A percentile compares a stretch with the other conserved stretches of the same genome.
These are phyloP conservation scores for Pythium insidiosum DNA, from an alignment of 352 stramenopile species.

Conservation along the genomic window DNA sequence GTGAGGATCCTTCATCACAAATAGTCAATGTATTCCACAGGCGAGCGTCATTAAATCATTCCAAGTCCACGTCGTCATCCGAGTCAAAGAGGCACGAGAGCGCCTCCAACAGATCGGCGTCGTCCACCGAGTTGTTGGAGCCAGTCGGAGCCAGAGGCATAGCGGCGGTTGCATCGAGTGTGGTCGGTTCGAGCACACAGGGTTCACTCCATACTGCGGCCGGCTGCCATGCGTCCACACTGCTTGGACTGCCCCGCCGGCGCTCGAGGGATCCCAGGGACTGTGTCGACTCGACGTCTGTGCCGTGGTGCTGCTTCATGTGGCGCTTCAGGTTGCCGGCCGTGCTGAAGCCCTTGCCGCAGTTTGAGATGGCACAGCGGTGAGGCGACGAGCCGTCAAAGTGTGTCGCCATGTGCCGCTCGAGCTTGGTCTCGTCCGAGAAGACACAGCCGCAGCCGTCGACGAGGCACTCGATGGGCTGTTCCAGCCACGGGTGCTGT, in stretches of 20 bases:
- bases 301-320: conserved; percentile 45
- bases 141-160: background rate
- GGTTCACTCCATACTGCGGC: no score
- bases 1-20: no score
- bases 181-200: background rate
- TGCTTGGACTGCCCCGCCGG: background rate
- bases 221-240: no score
- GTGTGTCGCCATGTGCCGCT: conserved; percentile 60
- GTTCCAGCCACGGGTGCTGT: conserved; percentile 24
- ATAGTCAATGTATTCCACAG: no score
- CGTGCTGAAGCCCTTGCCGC: conserved; percentile 24
- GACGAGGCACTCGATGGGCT: conserved; percentile 3
- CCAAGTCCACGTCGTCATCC: background rate
- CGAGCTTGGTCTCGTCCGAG: conserved; percentile 54
- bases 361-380: conserved; percentile 20
- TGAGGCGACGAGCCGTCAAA: conserved; percentile 54
- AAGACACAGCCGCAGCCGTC: conserved; percentile 32
- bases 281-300: no score
- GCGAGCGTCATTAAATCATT: no score
- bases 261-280: no score
- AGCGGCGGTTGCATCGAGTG: background rate
- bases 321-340: conserved; percentile 31
- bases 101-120: conserved; percentile 5
- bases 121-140: no score
- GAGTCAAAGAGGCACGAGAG: conserved; percentile 7